These are phyloP conservation scores for Purshia tridentata DNA, from an alignment of 306 rosid species.

Conservation along the genomic window DNA sequence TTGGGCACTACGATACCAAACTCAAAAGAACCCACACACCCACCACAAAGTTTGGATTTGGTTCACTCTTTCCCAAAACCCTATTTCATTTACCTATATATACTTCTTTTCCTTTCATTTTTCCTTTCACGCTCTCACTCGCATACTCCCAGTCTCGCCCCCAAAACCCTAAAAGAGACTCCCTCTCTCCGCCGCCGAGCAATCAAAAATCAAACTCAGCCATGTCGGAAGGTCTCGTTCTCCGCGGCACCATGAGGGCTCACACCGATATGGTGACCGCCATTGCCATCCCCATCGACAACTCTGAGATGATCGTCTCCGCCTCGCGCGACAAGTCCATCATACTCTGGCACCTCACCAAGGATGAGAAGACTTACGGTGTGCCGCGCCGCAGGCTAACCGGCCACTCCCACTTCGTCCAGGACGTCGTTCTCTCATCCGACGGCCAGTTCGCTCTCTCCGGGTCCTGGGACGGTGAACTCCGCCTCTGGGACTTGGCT, in stretches of 20 bases:
- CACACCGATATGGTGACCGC: slow-evolving; percentile 95
- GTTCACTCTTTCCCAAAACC: slow-evolving; percentile 34
- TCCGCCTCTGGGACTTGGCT: slow-evolving; percentile 91
- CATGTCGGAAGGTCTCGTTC: slow-evolving; percentile 65
- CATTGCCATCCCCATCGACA: slow-evolving; percentile 90
- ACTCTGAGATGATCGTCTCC: slow-evolving; percentile 80
- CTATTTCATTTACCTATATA: slow-evolving; percentile 28
- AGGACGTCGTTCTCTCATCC: slow-evolving; percentile 94
- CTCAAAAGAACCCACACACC: neutral
- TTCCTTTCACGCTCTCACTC: neutral
- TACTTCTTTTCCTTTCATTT: neutral
- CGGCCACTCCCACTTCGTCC: slow-evolving; percentile 88
- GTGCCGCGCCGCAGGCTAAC: slow-evolving; percentile 90
- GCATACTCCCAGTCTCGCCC: neutral
- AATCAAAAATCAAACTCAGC: neutral
- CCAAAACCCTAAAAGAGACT: slow-evolving; percentile 11
- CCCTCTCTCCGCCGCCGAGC: neutral
- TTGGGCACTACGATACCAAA: neutral
- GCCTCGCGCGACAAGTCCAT: slow-evolving; percentile 93
- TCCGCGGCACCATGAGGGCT: slow-evolving; percentile 87
- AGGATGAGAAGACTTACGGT: slow-evolving; percentile 88
- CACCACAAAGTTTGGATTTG: neutral
- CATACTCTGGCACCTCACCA: slow-evolving; percentile 83
- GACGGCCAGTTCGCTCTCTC: slow-evolving; percentile 98
- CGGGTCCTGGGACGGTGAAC: slow-evolving; percentile 99